phyloP scores from a whole-genome alignment of 345 rosid genomes.

The Syzygium aqueum region DNA sequence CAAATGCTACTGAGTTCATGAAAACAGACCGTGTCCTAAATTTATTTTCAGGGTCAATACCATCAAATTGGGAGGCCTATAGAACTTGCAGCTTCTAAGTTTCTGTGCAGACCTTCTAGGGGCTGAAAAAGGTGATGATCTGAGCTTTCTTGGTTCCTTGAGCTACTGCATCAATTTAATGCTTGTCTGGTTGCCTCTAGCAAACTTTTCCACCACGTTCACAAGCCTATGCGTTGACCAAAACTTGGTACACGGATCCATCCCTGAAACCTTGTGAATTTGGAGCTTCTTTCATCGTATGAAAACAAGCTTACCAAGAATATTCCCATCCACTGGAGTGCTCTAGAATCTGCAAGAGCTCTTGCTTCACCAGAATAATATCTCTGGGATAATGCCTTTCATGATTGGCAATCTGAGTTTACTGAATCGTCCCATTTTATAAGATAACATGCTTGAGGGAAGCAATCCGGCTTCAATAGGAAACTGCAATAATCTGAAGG shows the following conservation, averaged over 20 bases:
- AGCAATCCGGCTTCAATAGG: neutral
- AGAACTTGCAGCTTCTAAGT: no score
- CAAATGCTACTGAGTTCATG: neutral
- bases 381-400: neutral
- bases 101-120: no score
- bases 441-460: neutral
- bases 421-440: neutral
- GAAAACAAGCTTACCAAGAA: neutral
- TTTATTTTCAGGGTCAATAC: neutral
- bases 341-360: neutral
- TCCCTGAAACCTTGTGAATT: constrained; percentile 4
- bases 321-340: neutral
- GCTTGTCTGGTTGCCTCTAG: neutral
- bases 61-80: constrained; percentile 1
- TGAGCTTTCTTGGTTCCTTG: no score
- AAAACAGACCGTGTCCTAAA: neutral
- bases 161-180: neutral
- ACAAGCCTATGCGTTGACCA: neutral
- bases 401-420: neutral
- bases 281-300: neutral
- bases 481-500: neutral
- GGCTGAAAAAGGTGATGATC: no score
- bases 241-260: neutral
- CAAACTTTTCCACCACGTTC: neutral
- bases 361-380: neutral